Percentiles rank a stretch among this genome's conserved stretches.
These are phyloP conservation scores for Neoboletus brunneissimus DNA, from an alignment of 768 basidiomycete genomes.

Conservation along the genomic window DNA sequence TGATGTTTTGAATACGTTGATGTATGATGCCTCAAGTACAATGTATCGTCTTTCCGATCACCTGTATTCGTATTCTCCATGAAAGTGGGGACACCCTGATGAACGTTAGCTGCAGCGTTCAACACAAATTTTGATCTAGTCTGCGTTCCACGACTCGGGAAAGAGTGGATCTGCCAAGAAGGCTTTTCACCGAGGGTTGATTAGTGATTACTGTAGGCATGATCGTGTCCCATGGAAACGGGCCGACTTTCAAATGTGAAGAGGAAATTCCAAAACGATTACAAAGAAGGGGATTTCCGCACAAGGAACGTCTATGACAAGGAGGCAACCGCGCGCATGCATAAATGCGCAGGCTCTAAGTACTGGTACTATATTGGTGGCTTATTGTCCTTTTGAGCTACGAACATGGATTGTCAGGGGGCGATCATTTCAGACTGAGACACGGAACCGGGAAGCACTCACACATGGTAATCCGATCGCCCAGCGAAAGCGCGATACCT, in stretches of 20 bases:
- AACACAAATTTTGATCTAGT: not conserved
- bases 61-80: not conserved
- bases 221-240: not conserved
- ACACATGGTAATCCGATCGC: no score
- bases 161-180: not conserved
- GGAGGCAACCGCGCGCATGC: not conserved
- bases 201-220: not conserved
- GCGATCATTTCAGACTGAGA: no score
- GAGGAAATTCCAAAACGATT: not conserved
- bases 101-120: not conserved
- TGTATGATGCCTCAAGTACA: not conserved
- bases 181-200: not conserved
- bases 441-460: no score
- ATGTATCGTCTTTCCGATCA: not conserved
- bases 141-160: not conserved
- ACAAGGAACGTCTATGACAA: not conserved
- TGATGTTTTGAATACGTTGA: not conserved
- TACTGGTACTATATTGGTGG: slow-evolving; percentile 18
- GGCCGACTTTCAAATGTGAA: not conserved
- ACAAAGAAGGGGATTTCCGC: not conserved
- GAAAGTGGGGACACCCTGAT: not conserved
- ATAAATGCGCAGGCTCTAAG: not conserved
- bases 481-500: not conserved
- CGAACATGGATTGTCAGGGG: not conserved
- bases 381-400: slow-evolving; percentile 45